Evolutionary conservation across 345 rosid genomes (phyloP).

Genomic region (Citrus unshiu): DNA sequence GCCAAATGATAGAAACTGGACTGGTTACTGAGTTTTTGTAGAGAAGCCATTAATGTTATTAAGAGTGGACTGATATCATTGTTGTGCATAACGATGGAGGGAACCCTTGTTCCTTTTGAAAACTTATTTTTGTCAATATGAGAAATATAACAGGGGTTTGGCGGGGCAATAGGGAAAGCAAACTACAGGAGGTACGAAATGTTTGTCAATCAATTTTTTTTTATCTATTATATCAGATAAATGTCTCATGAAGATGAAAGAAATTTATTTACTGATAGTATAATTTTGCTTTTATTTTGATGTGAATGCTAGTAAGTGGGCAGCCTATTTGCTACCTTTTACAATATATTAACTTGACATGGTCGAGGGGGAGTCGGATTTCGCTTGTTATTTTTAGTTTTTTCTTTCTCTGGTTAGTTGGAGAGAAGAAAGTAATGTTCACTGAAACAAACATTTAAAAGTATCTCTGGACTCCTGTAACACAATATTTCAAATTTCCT

Average conservation of each 20-base stretch:
- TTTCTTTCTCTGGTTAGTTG: no score
- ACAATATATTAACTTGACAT: neutral
- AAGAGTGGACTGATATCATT: conserved; percentile 5
- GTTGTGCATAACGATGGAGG: neutral
- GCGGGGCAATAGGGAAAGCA: neutral
- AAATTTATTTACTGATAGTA: neutral
- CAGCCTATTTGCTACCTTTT: neutral
- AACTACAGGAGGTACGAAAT: neutral
- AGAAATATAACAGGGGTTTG: neutral
- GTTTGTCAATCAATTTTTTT: neutral
- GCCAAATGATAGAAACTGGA: conserved; percentile 8
- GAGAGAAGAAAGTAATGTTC: no score
- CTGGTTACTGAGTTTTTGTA: conserved; percentile 30
- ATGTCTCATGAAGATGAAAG: neutral
- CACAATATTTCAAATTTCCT: no score
- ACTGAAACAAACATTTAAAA: no score
- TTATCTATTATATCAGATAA: neutral
- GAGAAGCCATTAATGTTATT: conserved; percentile 9
- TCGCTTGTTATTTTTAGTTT: neutral
- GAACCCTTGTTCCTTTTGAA: neutral
- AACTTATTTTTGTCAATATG: neutral
- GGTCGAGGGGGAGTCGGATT: neutral
- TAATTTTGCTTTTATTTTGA: neutral
- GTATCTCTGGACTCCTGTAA: no score
- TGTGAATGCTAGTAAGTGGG: neutral